A percentile compares a stretch with the other conserved stretches of the same genome.
Evolutionary conservation across 495 filamentous ascomycete species (phyloP).

Genomic region (Penicillium psychrofluorescens): DNA sequence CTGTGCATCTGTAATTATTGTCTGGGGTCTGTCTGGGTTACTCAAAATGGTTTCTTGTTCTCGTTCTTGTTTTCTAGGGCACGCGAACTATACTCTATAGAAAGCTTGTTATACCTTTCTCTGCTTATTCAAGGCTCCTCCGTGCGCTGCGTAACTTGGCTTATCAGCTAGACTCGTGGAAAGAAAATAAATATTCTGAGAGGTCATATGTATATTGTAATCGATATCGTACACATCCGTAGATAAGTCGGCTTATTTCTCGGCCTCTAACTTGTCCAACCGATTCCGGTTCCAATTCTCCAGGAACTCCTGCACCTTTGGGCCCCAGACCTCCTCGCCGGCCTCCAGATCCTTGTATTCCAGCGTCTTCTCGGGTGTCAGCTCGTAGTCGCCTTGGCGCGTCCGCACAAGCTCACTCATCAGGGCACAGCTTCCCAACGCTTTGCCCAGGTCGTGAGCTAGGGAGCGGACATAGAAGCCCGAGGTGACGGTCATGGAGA

Average conservation of each 20-base stretch:
- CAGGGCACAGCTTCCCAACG: slow-evolving; percentile 69
- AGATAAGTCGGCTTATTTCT: slow-evolving; percentile 3
- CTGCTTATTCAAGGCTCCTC: not conserved
- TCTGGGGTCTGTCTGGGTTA: not conserved
- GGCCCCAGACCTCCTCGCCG: slow-evolving; percentile 77
- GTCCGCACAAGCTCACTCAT: slow-evolving; percentile 82
- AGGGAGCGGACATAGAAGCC: slow-evolving; percentile 96
- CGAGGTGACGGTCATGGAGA: slow-evolving; percentile 88
- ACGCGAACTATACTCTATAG: no score
- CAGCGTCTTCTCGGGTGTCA: slow-evolving; percentile 59
- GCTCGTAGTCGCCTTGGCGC: slow-evolving; percentile 70
- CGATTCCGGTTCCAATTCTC: slow-evolving; percentile 49
- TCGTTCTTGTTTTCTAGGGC: not conserved
- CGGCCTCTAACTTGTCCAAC: slow-evolving; percentile 12
- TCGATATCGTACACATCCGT: no score
- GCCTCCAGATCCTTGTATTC: slow-evolving; percentile 74
- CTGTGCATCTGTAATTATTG: slow-evolving; percentile 11
- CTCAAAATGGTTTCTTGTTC: not conserved
- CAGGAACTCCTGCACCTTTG: slow-evolving; percentile 61
- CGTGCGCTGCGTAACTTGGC: no score
- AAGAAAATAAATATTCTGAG: no score
- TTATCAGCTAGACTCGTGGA: no score
- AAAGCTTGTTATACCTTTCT: slow-evolving; percentile 2
- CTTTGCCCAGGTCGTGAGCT: slow-evolving; percentile 83
- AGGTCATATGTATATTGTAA: no score